phyloP scores from a whole-genome alignment of 2,329 filamentous ascomycete species.

The Microsporum canis region DNA sequence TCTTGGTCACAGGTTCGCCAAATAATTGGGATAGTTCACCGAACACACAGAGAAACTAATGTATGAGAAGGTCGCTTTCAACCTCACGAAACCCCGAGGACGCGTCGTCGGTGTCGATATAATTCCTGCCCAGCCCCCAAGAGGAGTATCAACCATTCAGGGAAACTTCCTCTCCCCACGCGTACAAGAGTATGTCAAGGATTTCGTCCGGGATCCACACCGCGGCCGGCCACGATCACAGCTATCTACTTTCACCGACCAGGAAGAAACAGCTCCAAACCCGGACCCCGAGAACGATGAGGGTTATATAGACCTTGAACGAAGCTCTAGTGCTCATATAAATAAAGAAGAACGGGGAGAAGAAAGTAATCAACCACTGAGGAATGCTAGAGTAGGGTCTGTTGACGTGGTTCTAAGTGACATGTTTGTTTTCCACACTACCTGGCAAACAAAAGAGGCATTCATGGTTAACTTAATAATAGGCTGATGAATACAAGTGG shows the following conservation, averaged over 20 bases:
- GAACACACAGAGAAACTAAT: not conserved
- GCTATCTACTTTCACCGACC: slow-evolving; percentile 8
- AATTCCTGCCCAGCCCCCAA: slow-evolving; percentile 81
- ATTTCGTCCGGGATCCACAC: slow-evolving; percentile 57
- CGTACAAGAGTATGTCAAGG: slow-evolving; percentile 65
- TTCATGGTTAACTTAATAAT: slow-evolving; percentile 23
- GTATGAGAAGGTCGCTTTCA: slow-evolving; percentile 58
- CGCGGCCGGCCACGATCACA: slow-evolving; percentile 41
- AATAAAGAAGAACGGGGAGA: slow-evolving; percentile 16
- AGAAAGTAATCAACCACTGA: slow-evolving; percentile 15
- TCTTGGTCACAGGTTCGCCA: slow-evolving; percentile 47
- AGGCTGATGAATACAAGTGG: slow-evolving; percentile 99
- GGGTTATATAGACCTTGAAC: slow-evolving; percentile 20
- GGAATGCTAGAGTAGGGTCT: slow-evolving; percentile 22
- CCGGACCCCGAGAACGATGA: not conserved
- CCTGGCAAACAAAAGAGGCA: not conserved
- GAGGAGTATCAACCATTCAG: slow-evolving; percentile 86
- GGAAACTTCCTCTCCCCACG: slow-evolving; percentile 73
- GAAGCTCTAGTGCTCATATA: slow-evolving; percentile 19
- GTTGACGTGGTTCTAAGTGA: slow-evolving; percentile 95
- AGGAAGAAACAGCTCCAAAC: slow-evolving; percentile 10
- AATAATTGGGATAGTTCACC: not conserved
- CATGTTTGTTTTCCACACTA: slow-evolving; percentile 79
- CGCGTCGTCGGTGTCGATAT: slow-evolving; percentile 86
- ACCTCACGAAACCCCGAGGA: slow-evolving; percentile 63